Base-by-base conservation (phyloP, 306 rosid species). In the Rosa chinensis region DNA sequence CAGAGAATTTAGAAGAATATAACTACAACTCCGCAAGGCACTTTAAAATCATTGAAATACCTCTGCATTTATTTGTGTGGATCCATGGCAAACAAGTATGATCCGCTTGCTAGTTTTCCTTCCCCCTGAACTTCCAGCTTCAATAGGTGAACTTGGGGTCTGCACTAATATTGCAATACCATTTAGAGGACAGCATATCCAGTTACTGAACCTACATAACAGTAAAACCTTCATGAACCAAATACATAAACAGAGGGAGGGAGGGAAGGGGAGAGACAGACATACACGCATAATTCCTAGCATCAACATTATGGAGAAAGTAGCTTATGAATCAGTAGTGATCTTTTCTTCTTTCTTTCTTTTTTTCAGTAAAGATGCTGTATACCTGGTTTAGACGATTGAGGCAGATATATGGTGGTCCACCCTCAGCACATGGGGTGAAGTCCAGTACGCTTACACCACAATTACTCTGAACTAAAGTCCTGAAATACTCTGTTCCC, bases 131-230 rank as follows among this genome's bases (percentile, higher is more conserved):
- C 91, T 89, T 78, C 96, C 90, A 53, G 86, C 71, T 73, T 86
- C 94, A 79, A 95, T 78, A 40, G 99, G 99, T 58, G 99, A 93
- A 81, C 91, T 91, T n/a, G 98, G 98, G 58, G 97, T 95, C 98
- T 93, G 91, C 97, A 86, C 79, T 77, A 81, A 79, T 40, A 76
- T 75, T 82, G 82, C 67, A 84, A 79, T 74, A 80, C 56, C 75
- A 76, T 77, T 89, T 75, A 76, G 61, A 80, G 79, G 73, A 74
- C 37, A 73, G 61, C 61, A 48, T 52, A 68, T 75, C 82, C 78
- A 28, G 47, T 55, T 74, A 53, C 66, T 40, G 66, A 45, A 53
- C 87, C 75, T 80, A 55, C 68, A 78, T 44, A 61, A 55, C 68
- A 52, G 72, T 55, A 17, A 40, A 62, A 63, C 48, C 39, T 56